Percentiles rank a stretch among this genome's conserved stretches.
These are phyloP conservation scores for Raphidocelis subcapitata DNA, from an alignment of 139 green algal genomes.

Conservation along the genomic window DNA sequence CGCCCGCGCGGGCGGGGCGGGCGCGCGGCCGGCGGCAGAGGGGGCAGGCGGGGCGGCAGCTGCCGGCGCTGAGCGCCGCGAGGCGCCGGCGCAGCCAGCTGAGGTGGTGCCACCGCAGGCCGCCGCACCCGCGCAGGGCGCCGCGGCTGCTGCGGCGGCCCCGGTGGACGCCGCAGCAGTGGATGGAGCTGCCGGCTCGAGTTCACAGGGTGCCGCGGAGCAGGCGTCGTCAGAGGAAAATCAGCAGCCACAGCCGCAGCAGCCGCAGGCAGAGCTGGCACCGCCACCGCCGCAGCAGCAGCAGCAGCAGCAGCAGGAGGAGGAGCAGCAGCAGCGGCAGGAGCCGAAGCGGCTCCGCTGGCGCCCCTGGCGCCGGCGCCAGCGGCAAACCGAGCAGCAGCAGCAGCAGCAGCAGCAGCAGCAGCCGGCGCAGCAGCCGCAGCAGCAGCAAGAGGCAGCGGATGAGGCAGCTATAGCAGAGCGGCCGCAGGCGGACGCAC, in stretches of 20 bases:
- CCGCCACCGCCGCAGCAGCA: not conserved
- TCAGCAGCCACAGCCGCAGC: not conserved
- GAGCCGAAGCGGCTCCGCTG: not conserved
- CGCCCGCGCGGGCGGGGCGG: too few relatives aligned
- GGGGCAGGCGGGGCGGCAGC: too few relatives aligned
- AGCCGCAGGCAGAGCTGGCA: not conserved
- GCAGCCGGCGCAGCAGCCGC: not conserved
- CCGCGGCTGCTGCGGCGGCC: too few relatives aligned
- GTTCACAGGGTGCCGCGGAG: too few relatives aligned
- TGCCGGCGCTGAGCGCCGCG: too few relatives aligned
- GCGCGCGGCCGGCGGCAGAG: too few relatives aligned
- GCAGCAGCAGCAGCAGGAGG: not conserved
- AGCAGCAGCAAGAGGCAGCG: not conserved
- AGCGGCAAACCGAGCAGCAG: not conserved
- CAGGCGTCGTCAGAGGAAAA: too few relatives aligned
- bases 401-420: not conserved
- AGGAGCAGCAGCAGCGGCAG: not conserved
- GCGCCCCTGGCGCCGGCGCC: not conserved
- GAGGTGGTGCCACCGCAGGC: too few relatives aligned
- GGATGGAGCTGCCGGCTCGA: too few relatives aligned
- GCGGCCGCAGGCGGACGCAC: not conserved
- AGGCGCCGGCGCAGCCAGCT: too few relatives aligned
- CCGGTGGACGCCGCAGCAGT: too few relatives aligned
- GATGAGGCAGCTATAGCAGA: not conserved
- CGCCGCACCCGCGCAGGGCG: too few relatives aligned